Percentiles rank a stretch among this genome's conserved stretches.
phyloP scores from a whole-genome alignment of 306 rosid genomes.

The Vigna mungo region DNA sequence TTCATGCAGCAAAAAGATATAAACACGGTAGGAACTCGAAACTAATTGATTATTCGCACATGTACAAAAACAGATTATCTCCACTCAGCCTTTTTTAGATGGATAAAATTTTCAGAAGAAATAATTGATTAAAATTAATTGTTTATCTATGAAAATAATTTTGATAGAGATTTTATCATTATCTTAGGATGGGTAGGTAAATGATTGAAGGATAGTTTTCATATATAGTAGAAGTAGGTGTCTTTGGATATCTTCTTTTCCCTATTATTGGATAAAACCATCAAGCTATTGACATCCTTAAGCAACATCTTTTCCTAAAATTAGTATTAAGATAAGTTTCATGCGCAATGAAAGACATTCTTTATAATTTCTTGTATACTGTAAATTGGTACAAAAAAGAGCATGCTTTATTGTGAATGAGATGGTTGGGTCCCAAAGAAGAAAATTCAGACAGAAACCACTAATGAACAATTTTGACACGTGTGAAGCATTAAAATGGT shows the following conservation, averaged over 20 bases:
- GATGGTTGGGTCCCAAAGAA: background rate
- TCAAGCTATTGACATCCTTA: background rate
- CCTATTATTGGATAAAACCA: background rate
- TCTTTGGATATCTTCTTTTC: background rate
- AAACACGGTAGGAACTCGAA: background rate
- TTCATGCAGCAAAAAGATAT: conserved; percentile 1
- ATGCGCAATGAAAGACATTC: background rate
- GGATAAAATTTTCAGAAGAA: too few relatives aligned
- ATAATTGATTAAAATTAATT: background rate
- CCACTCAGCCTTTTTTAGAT: background rate
- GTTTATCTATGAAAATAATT: background rate
- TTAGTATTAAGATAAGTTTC: background rate
- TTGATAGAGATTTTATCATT: background rate
- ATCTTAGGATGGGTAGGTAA: background rate
- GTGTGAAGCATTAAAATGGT: too few relatives aligned
- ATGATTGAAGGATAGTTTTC: background rate
- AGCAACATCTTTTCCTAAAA: background rate
- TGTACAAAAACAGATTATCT: background rate
- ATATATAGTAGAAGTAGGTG: background rate
- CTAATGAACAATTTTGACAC: too few relatives aligned
- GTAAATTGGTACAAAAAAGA: background rate
- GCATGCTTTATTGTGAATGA: background rate
- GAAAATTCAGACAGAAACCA: background rate
- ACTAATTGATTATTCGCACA: background rate
- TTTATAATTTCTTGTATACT: background rate